Percentiles rank a stretch among this genome's conserved stretches.
Conservation (phyloP, 1,284 basidiomycete species). For the Pterulicium gracile region DNA sequence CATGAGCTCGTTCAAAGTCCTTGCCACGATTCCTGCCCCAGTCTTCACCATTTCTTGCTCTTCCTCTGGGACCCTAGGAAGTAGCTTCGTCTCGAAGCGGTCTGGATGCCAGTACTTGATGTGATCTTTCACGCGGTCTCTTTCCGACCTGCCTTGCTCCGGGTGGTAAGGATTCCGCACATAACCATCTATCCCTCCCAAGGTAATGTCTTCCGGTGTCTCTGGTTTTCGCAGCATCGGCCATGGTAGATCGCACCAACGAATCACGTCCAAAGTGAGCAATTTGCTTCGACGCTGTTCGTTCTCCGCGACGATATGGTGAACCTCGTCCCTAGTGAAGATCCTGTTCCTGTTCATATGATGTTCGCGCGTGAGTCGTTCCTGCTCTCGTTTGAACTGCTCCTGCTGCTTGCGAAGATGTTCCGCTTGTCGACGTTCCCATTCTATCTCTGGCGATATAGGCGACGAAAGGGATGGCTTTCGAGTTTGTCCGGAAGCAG, state of each 20-base stretch:
- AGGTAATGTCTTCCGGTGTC: slow-evolving; percentile 47
- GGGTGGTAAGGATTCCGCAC: slow-evolving; percentile 44
- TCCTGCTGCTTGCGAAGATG: slow-evolving; percentile 44
- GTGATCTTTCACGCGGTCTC: slow-evolving; percentile 51
- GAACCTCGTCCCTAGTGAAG: slow-evolving; percentile 18
- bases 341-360: slow-evolving; percentile 32
- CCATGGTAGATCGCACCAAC: slow-evolving; percentile 62
- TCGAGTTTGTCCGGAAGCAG: slow-evolving; percentile 12
- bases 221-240: slow-evolving; percentile 48
- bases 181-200: slow-evolving; percentile 43
- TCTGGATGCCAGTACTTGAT: slow-evolving; percentile 48
- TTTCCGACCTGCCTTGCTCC: slow-evolving; percentile 35
- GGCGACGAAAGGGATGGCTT: slow-evolving; percentile 13
- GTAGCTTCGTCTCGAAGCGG: slow-evolving; percentile 35
- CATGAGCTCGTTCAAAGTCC: slow-evolving; percentile 1
- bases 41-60: slow-evolving; percentile 36
- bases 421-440: slow-evolving; percentile 46
- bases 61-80: slow-evolving; percentile 38
- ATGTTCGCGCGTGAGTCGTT: slow-evolving; percentile 31
- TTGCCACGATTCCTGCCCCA: slow-evolving; percentile 27
- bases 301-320: slow-evolving; percentile 14
- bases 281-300: slow-evolving; percentile 9
- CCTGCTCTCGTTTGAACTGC: slow-evolving; percentile 47
- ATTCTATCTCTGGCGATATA: slow-evolving; percentile 34
- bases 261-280: slow-evolving; percentile 17